Percentiles rank a stretch among this genome's conserved stretches.
Evolutionary conservation across 2,329 filamentous ascomycete species (phyloP).

Genomic region (Bipolaris oryzae): DNA sequence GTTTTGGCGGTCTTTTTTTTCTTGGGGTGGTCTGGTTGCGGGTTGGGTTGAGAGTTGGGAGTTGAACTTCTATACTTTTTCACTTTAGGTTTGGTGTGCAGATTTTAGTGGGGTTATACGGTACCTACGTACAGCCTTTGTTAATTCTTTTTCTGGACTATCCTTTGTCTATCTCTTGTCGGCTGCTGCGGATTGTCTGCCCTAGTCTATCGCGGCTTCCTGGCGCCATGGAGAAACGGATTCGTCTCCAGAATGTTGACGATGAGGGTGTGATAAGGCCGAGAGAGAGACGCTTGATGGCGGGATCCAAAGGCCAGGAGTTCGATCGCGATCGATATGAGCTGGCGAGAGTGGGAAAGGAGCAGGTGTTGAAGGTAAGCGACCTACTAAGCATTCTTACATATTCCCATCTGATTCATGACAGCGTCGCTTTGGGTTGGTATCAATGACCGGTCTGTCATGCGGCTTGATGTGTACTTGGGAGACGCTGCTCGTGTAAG

Average conservation of each 20-base stretch:
- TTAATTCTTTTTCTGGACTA: neutral
- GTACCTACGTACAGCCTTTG: neutral
- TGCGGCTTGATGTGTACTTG: conserved; percentile 48
- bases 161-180: no score
- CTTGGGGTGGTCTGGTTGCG: no score
- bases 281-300: conserved; percentile 30
- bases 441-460: conserved; percentile 47
- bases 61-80: no score
- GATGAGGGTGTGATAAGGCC: conserved; percentile 27
- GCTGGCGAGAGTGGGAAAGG: conserved; percentile 43
- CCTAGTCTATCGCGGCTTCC: no score
- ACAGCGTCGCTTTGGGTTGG: conserved; percentile 46
- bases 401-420: conserved; percentile 9
- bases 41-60: no score
- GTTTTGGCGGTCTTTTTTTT: no score
- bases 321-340: conserved; percentile 45
- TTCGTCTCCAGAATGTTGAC: conserved; percentile 38
- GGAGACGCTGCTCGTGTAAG: conserved; percentile 48
- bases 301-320: conserved; percentile 32
- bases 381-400: neutral
- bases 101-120: no score
- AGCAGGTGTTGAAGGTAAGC: conserved; percentile 45
- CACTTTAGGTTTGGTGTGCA: no score
- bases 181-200: no score
- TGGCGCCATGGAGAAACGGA: conserved; percentile 39